These are phyloP conservation scores for Saccharata proteae DNA, from an alignment of 2,329 filamentous ascomycete species.

Conservation along the genomic window DNA sequence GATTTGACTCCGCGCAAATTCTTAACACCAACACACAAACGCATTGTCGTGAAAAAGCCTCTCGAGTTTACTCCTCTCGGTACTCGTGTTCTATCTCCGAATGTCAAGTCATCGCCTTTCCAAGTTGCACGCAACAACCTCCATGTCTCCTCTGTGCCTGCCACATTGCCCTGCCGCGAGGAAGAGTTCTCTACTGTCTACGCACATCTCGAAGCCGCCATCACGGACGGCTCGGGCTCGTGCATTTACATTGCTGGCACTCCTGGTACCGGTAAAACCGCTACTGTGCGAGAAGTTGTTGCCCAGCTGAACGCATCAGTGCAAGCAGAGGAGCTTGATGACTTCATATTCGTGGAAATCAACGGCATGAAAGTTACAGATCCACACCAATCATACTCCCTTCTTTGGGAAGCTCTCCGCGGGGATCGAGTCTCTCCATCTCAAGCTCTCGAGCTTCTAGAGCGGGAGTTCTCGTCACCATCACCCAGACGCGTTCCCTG, in stretches of 20 bases:
- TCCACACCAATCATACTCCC: conserved; percentile 86
- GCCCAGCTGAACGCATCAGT: conserved; percentile 81
- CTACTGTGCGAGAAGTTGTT: conserved; percentile 91
- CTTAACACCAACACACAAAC: conserved; percentile 52
- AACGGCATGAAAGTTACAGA: conserved; percentile 99
- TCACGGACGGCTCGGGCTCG: conserved; percentile 81
- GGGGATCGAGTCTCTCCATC: conserved; percentile 85
- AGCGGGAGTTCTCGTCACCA: conserved; percentile 84
- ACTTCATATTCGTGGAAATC: conserved; percentile 98
- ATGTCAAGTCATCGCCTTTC: conserved; percentile 73
- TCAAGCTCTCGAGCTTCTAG: conserved; percentile 81
- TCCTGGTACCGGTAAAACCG: conserved; percentile 93
- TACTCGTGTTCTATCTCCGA: conserved; percentile 69
- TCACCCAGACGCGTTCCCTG: conserved; percentile 85
- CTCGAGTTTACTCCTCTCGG: conserved; percentile 94
- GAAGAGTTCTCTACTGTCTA: conserved; percentile 87
- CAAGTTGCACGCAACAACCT: conserved; percentile 78
- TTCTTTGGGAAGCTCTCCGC: conserved; percentile 92
- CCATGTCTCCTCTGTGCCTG: conserved; percentile 86
- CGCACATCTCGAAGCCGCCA: conserved; percentile 84
- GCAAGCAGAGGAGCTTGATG: conserved; percentile 79
- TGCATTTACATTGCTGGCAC: conserved; percentile 99
- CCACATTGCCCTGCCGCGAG: conserved; percentile 81
- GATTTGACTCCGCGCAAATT: conserved; percentile 40
- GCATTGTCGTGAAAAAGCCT: conserved; percentile 69